phyloP scores from a whole-genome alignment of 768 basidiomycete species.

The Podaxis mareebaensis region DNA sequence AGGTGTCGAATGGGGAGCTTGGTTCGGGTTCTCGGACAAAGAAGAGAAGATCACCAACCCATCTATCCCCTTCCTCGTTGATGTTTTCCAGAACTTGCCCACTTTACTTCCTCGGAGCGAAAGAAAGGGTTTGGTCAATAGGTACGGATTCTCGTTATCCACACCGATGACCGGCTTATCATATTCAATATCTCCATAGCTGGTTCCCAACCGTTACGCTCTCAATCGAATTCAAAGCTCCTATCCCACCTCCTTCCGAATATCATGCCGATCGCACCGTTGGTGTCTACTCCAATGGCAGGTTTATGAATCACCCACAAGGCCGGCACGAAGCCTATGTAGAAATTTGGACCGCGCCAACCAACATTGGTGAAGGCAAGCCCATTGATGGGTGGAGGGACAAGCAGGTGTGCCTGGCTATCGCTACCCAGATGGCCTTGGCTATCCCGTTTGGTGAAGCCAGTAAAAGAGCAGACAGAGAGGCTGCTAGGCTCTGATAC shows the following conservation, averaged over 20 bases:
- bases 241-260: conserved; percentile 45
- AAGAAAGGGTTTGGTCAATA: conserved; percentile 34
- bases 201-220: conserved; percentile 69
- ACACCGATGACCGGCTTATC: neutral
- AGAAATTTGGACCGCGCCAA: conserved; percentile 69
- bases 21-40: conserved; percentile 47
- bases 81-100: conserved; percentile 49
- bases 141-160: conserved; percentile 23
- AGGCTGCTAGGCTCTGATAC: conserved; percentile 23
- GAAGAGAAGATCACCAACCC: conserved; percentile 47
- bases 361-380: conserved; percentile 47
- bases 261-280: conserved; percentile 52
- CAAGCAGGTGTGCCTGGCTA: conserved; percentile 61
- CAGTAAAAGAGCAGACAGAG: conserved; percentile 27
- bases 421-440: conserved; percentile 62
- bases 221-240: conserved; percentile 62
- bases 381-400: conserved; percentile 55
- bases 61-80: conserved; percentile 57
- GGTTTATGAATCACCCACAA: conserved; percentile 54
- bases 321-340: conserved; percentile 59
- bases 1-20: conserved; percentile 59
- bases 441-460: conserved; percentile 45
- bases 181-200: conserved; percentile 27
- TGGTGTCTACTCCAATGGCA: conserved; percentile 52
- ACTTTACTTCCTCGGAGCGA: conserved; percentile 47